A percentile compares a stretch with the other conserved stretches of the same genome.
phyloP scores from a whole-genome alignment of 2,329 filamentous ascomycete genomes.

The Beauveria scarabaeidicola region DNA sequence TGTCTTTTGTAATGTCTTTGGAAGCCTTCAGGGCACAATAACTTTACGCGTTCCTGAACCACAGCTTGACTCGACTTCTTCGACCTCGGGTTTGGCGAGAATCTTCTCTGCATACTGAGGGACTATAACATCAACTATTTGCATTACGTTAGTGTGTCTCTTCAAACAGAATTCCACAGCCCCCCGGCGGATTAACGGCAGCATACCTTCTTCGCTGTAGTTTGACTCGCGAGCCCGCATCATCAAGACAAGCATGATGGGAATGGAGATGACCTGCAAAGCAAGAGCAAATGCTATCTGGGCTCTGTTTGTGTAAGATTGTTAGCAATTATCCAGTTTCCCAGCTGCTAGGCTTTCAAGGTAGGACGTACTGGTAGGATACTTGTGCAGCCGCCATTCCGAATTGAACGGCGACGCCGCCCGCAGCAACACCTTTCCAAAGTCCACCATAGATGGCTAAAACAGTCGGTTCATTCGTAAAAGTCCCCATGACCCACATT shows the following conservation, averaged over 20 bases:
- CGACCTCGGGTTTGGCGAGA: neutral
- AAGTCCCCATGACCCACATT: slow-evolving; percentile 13
- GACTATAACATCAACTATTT: neutral
- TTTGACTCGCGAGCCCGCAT: neutral
- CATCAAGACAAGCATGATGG: neutral
- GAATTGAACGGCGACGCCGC: slow-evolving; percentile 5
- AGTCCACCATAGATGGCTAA: slow-evolving; percentile 12
- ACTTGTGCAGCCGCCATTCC: slow-evolving; percentile 3
- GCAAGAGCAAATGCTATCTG: slow-evolving; percentile 1
- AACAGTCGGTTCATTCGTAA: slow-evolving; percentile 14
- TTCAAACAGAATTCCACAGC: too few relatives aligned
- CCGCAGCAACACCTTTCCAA: slow-evolving; percentile 12
- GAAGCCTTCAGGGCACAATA: too few relatives aligned
- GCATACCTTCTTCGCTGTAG: neutral
- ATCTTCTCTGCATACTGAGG: neutral
- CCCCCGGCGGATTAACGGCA: rapidly evolving
- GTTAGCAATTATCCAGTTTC: neutral
- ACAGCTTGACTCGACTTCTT: neutral
- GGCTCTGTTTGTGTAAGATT: neutral
- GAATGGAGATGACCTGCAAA: neutral
- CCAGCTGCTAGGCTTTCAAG: too few relatives aligned
- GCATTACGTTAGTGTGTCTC: neutral
- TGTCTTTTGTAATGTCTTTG: too few relatives aligned
- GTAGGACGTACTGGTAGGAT: neutral
- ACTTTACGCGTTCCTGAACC: too few relatives aligned